Evolutionary conservation across 2,329 filamentous ascomycete genomes (phyloP).

Genomic region (Talaromyces pinophilus): DNA sequence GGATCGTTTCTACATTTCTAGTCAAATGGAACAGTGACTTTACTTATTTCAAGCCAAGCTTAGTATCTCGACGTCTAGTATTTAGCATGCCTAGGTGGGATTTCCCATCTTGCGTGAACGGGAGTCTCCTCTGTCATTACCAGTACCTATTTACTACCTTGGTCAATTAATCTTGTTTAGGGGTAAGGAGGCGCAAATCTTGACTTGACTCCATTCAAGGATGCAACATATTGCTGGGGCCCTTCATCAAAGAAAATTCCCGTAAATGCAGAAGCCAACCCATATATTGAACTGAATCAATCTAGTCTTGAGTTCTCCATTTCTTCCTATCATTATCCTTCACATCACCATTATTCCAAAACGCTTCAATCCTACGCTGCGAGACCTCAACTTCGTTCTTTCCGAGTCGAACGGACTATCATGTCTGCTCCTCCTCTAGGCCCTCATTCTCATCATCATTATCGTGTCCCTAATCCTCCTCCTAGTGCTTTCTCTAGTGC

Average conservation of each 20-base stretch:
- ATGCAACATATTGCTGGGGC: not conserved
- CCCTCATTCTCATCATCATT: not conserved
- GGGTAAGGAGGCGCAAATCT: not conserved
- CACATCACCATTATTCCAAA: not conserved
- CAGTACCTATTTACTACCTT: not conserved
- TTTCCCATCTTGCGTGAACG: not conserved
- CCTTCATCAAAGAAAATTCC: not conserved
- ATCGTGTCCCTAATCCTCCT: not conserved
- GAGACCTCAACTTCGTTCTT: not conserved
- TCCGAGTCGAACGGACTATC: not conserved
- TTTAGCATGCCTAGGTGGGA: not conserved
- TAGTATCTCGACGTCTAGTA: not conserved
- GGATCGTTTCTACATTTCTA: constrained; percentile 8
- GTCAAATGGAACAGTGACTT: constrained; percentile 7
- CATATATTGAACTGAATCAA: not conserved
- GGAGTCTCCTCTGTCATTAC: not conserved
- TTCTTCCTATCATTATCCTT: not conserved
- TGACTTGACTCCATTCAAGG: not conserved
- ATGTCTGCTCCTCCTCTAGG: not conserved
- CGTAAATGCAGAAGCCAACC: not conserved
- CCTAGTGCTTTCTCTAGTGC: not conserved
- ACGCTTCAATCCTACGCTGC: not conserved
- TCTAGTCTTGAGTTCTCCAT: not conserved
- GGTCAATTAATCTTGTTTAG: not conserved
- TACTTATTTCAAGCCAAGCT: not conserved